A percentile compares a stretch with the other conserved stretches of the same genome.
phyloP scores from a whole-genome alignment of 23 red algal species.

The Pyropia haitanensis region DNA sequence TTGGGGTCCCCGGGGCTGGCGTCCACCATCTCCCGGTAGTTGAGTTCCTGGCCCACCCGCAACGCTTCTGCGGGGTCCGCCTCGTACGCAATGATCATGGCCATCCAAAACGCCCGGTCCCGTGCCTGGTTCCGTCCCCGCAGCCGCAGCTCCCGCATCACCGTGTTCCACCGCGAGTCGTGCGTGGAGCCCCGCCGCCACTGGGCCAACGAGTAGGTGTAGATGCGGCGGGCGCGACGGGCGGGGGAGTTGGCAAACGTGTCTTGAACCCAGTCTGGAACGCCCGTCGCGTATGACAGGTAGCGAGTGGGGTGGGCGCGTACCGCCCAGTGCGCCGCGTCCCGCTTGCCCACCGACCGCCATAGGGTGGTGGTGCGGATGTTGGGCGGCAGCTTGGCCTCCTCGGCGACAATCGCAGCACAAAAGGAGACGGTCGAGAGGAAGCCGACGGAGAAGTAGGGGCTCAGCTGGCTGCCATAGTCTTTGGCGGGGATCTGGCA shows the following conservation, averaged over 20 bases:
- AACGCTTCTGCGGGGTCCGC: conserved; percentile 10
- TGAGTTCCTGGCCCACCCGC: neutral
- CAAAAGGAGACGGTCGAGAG: neutral
- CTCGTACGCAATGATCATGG: conserved; percentile 23
- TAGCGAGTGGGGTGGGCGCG: too few species aligned
- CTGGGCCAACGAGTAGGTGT: conserved; percentile 3
- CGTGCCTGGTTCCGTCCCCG: conserved; percentile 15
- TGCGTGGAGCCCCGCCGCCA: conserved; percentile 28
- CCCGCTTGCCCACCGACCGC: too few species aligned
- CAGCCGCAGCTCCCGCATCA: conserved; percentile 23
- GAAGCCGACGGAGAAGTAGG: conserved; percentile 8
- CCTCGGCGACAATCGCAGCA: neutral
- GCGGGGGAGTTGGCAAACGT: too few species aligned
- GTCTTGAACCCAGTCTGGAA: too few species aligned
- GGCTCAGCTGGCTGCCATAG: conserved; percentile 1
- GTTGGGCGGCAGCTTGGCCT: too few species aligned
- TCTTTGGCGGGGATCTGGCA: neutral
- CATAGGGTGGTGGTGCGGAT: too few species aligned
- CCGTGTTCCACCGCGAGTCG: conserved; percentile 17
- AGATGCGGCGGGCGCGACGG: neutral
- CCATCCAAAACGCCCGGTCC: conserved; percentile 22
- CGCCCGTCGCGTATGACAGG: too few species aligned
- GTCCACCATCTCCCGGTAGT: conserved; percentile 19
- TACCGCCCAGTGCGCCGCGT: too few species aligned
- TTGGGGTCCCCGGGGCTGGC: neutral